Evolutionary conservation across 192 early-diverging fungal species (phyloP).

Genomic region (Spizellomyces punctatus): DNA sequence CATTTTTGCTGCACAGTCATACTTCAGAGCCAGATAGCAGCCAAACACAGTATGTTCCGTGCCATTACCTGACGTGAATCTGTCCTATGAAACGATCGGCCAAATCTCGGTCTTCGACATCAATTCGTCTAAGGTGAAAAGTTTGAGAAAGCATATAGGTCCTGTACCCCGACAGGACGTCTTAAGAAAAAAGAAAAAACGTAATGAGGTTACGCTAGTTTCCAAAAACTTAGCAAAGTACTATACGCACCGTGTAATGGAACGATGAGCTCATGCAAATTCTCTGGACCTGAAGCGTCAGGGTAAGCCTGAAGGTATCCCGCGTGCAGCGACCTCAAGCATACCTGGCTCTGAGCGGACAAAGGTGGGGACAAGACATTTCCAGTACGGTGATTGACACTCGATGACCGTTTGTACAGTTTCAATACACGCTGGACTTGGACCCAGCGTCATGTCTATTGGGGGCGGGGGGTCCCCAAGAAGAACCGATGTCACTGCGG

Average conservation of each 20-base stretch:
- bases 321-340: too few species aligned
- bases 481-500: conserved; percentile 75
- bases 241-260: too few species aligned
- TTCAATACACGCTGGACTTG: conserved; percentile 13
- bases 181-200: too few species aligned
- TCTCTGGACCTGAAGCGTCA: too few species aligned
- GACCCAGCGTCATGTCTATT: background rate
- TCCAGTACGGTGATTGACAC: conserved; percentile 26
- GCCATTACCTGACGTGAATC: conserved; percentile 9
- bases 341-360: too few species aligned
- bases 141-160: background rate
- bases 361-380: conserved; percentile 19
- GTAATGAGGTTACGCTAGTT: too few species aligned
- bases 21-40: too few species aligned
- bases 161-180: too few species aligned
- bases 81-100: conserved; percentile 5
- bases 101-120: background rate
- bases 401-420: conserved; percentile 22
- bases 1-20: background rate
- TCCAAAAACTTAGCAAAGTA: too few species aligned
- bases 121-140: background rate
- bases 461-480: conserved; percentile 54
- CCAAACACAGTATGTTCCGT: too few species aligned
- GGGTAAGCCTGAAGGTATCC: too few species aligned
- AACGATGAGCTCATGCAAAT: too few species aligned